A percentile compares a stretch with the other conserved stretches of the same genome.
phyloP scores from a whole-genome alignment of 2,329 filamentous ascomycete genomes.

The Didymosphaeria variabile region DNA sequence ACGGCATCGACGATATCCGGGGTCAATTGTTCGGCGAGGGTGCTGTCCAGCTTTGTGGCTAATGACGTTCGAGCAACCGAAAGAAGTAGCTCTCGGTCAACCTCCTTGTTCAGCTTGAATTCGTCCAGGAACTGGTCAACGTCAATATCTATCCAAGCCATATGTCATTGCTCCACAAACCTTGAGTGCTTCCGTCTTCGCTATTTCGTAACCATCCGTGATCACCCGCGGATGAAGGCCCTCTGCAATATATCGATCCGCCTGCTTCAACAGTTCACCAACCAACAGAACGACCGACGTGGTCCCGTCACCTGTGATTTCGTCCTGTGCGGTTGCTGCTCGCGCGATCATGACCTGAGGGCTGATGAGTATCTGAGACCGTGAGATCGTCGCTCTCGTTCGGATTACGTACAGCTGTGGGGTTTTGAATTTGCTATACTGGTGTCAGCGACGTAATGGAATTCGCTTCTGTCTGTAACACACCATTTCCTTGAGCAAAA shows the following conservation, averaged over 20 bases:
- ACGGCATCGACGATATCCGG: slow-evolving; percentile 97
- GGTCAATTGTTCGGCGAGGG: slow-evolving; percentile 88
- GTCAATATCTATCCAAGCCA: slow-evolving; percentile 18
- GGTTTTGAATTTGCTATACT: slow-evolving; percentile 89
- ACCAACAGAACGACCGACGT: slow-evolving; percentile 95
- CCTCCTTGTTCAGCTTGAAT: slow-evolving; percentile 88
- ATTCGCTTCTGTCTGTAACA: slow-evolving; percentile 24
- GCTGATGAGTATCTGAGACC: slow-evolving; percentile 19
- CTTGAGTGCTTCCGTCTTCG: slow-evolving; percentile 91
- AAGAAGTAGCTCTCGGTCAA: slow-evolving; percentile 92
- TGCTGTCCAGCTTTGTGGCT: slow-evolving; percentile 91
- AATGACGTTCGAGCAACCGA: slow-evolving; percentile 94
- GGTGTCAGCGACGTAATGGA: slow-evolving; percentile 40
- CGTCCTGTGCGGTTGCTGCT: slow-evolving; percentile 95
- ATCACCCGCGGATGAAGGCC: slow-evolving; percentile 97
- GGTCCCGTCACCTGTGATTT: slow-evolving; percentile 97
- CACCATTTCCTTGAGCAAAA: slow-evolving; percentile 74
- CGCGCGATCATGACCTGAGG: slow-evolving; percentile 72
- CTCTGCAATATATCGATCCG: slow-evolving; percentile 93
- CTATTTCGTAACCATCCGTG: slow-evolving; percentile 96
- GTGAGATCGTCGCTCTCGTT: background rate
- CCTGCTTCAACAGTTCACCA: slow-evolving; percentile 97
- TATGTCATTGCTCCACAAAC: slow-evolving; percentile 53
- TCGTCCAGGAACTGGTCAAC: slow-evolving; percentile 79
- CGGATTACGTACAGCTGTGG: slow-evolving; percentile 75